Percentiles rank a stretch among this genome's conserved stretches.
Evolutionary conservation across 257 asterid species (phyloP).

Genomic region (Thymus quinquecostatus): DNA sequence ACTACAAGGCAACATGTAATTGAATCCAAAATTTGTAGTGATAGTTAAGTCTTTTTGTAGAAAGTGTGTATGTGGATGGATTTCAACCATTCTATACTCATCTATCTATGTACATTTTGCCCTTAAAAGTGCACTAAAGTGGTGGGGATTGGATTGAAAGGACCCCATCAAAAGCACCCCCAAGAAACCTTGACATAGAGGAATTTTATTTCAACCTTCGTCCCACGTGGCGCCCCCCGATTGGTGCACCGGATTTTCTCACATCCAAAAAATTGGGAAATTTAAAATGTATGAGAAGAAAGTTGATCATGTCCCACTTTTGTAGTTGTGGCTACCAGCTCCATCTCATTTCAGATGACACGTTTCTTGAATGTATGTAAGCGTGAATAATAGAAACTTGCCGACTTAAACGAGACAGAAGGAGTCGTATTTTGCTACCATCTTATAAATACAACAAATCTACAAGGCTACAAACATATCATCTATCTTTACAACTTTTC

Average conservation of each 20-base stretch:
- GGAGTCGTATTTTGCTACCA: neutral
- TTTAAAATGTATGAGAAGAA: neutral
- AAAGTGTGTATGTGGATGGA: conserved; percentile 31
- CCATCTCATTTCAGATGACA: too few species aligned
- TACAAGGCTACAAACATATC: conserved; percentile 10
- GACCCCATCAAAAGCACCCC: conserved; percentile 18
- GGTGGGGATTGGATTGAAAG: conserved; percentile 20
- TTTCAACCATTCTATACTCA: conserved; percentile 29
- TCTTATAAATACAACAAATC: conserved; percentile 5
- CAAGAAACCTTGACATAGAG: neutral
- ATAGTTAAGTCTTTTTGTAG: neutral
- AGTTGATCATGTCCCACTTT: neutral
- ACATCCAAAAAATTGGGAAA: conserved; percentile 10
- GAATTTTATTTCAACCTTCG: conserved; percentile 1
- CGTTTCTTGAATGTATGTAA: too few species aligned
- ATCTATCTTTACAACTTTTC: conserved; percentile 29
- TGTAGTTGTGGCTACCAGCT: neutral
- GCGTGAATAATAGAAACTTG: too few species aligned
- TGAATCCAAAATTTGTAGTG: neutral
- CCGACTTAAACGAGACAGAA: neutral
- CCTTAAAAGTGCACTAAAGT: conserved; percentile 31
- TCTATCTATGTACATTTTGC: neutral
- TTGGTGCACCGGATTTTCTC: conserved; percentile 31
- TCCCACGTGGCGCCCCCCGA: conserved; percentile 31
- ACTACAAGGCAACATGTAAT: conserved; percentile 6